These are phyloP conservation scores for Rosa rugosa DNA, from an alignment of 306 rosid genomes.

Conservation along the genomic window DNA sequence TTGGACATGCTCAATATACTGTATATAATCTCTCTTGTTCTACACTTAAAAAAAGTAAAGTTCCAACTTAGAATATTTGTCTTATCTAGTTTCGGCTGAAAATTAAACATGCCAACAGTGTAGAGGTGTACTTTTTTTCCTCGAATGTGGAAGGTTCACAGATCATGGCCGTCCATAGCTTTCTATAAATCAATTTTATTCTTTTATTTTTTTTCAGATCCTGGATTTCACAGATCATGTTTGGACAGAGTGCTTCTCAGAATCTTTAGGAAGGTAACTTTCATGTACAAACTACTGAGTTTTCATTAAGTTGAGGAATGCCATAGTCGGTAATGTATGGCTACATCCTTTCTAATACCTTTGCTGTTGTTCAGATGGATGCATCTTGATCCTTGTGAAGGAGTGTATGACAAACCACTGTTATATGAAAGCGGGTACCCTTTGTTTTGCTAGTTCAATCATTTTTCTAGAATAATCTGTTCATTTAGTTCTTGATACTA, in stretches of 20 bases:
- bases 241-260: conserved; percentile 97
- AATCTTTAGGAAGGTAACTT: conserved; percentile 64
- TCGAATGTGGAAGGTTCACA: not conserved
- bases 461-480: conserved; percentile 12
- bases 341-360: conserved; percentile 27
- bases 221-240: conserved; percentile 81
- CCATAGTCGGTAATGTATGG: not conserved
- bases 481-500: conserved; percentile 25
- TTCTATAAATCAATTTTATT: not conserved
- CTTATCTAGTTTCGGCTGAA: not conserved
- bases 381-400: conserved; percentile 98
- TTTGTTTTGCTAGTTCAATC: conserved; percentile 12
- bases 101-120: not conserved
- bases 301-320: not conserved
- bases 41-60: not conserved
- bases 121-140: not conserved
- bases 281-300: conserved; percentile 17
- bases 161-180: not conserved
- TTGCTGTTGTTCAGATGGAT: conserved; percentile 69
- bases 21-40: not conserved
- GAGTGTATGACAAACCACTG: conserved; percentile 76
- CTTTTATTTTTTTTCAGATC: conserved; percentile 43
- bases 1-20: conserved; percentile 2
- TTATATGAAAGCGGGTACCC: conserved; percentile 92
- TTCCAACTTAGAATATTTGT: not conserved